These are phyloP conservation scores for Thalassiosira ordinaria DNA, from an alignment of 352 stramenopile genomes.

Conservation along the genomic window DNA sequence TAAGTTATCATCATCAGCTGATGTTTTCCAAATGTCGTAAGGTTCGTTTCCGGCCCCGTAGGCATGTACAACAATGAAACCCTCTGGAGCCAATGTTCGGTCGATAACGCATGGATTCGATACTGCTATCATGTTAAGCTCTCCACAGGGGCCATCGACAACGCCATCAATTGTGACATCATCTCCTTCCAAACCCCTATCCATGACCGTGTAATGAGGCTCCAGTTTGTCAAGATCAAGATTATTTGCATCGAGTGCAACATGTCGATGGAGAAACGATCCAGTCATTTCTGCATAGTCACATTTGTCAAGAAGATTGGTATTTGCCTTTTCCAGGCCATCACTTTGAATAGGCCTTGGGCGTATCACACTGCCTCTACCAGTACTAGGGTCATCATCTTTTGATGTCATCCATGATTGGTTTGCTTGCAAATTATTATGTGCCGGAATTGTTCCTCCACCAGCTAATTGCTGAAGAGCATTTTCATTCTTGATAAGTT, in stretches of 20 bases:
- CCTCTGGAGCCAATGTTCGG: conserved; percentile 75
- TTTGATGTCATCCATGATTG: conserved; percentile 50
- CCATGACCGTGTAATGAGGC: conserved; percentile 85
- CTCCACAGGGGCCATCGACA: conserved; percentile 72
- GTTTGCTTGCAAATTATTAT: conserved; percentile 2
- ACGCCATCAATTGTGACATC: conserved; percentile 27
- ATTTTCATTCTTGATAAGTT: conserved; percentile 69
- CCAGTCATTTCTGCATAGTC: conserved; percentile 83
- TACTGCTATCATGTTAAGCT: conserved; percentile 87
- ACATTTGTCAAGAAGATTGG: conserved; percentile 62
- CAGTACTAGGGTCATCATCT: conserved; percentile 26
- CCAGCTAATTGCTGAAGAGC: conserved; percentile 51
- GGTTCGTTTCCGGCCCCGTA: conserved; percentile 87
- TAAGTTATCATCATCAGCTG: not conserved
- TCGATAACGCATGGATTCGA: conserved; percentile 88
- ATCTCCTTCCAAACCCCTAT: conserved; percentile 71
- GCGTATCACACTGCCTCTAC: conserved; percentile 38
- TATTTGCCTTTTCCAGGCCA: too few relatives aligned
- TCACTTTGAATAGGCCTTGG: conserved; percentile 12
- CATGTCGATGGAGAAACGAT: conserved; percentile 88
- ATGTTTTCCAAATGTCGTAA: conserved; percentile 83
- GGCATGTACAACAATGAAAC: conserved; percentile 87
- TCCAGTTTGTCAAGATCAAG: conserved; percentile 77
- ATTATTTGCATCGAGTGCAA: conserved; percentile 82
- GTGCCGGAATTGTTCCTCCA: conserved; percentile 8